Base-by-base conservation (phyloP, 106 monocot species). In the Dendrobium chrysotoxum region DNA sequence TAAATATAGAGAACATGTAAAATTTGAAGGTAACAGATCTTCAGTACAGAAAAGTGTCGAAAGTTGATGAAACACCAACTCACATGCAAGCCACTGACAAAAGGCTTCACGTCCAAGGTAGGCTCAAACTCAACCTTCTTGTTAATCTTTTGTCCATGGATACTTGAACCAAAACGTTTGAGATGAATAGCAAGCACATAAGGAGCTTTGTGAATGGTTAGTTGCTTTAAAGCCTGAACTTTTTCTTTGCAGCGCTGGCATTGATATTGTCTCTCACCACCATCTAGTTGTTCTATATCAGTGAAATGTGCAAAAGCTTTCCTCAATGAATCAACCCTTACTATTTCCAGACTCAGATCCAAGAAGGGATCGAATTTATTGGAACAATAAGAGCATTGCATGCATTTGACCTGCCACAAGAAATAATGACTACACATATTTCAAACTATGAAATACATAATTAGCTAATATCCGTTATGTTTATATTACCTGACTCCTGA, bases 171-270 rank as follows among this genome's bases (percentile, higher is more conserved):
- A 90, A 99, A 99, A 28, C 99, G 89, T 75, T 99, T 99, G 2
- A 99, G 88, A 90, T 99, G 99, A 85, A 99, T 88, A 16, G 91
- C 85, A 40, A 99, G 93, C 28, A 99, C 99, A 89, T 90, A 85
- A 39, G 99, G 99, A 11, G 91, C 88, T 81, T 92, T 99, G 64
- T 99, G 80, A 81, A 99, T 85, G 31, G 91, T 93, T 54, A 99
- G 88, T 66, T 86, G 88, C 54, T 99, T 99, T 38, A 77, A 64
- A 3, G 99, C 99, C 82, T 81, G 85, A 39, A 99, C 99, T 88
- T 99, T 95, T 75, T 88, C 85, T 53, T 91, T 93, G 82, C 99
- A 99, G 7, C 77, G 88, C 41, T 88, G 90, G 58, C 99, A 99
- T 44, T 93, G 89, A 72, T 99, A 99, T 21, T 93, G 90, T 54